Conservation (phyloP, 164 flowering plant genomes). For the Annona squamosa region DNA sequence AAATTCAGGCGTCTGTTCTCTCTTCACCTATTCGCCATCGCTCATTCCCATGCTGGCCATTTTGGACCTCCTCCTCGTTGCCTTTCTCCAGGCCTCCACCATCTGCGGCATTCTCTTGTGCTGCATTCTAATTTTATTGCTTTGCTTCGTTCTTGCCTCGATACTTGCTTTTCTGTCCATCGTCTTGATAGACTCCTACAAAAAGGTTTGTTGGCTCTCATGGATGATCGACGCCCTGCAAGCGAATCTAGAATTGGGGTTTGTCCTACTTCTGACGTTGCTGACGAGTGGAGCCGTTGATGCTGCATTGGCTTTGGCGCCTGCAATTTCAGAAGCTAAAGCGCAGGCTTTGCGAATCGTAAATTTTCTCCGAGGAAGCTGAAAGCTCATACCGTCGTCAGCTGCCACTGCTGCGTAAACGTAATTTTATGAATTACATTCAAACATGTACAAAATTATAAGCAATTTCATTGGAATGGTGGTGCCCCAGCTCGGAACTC, state of each 20-base stretch:
- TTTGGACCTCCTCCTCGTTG: slow-evolving; percentile 28
- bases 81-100: slow-evolving; percentile 29
- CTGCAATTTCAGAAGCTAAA: slow-evolving; percentile 2
- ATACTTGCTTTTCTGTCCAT: slow-evolving; percentile 22
- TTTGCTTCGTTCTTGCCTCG: slow-evolving; percentile 19
- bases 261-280: slow-evolving; percentile 10
- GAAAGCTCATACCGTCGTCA: not conserved
- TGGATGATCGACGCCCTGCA: slow-evolving; percentile 1
- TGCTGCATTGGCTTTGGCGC: slow-evolving; percentile 11
- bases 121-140: slow-evolving; percentile 8
- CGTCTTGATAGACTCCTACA: slow-evolving; percentile 16
- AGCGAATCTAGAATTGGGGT: slow-evolving; percentile 30
- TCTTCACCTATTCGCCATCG: not conserved
- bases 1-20: not conserved
- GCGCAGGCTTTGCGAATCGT: not conserved
- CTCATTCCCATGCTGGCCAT: slow-evolving; percentile 24
- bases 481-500: too few species aligned
- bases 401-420: not conserved
- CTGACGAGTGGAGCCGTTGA: slow-evolving; percentile 8
- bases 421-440: too few species aligned
- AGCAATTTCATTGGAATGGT: too few species aligned
- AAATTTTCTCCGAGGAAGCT: not conserved
- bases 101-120: slow-evolving; percentile 21
- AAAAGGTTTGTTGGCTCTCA: not conserved
- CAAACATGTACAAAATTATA: too few species aligned